Base-by-base conservation (phyloP, 257 asterid species). In the Primulina tabacum region DNA sequence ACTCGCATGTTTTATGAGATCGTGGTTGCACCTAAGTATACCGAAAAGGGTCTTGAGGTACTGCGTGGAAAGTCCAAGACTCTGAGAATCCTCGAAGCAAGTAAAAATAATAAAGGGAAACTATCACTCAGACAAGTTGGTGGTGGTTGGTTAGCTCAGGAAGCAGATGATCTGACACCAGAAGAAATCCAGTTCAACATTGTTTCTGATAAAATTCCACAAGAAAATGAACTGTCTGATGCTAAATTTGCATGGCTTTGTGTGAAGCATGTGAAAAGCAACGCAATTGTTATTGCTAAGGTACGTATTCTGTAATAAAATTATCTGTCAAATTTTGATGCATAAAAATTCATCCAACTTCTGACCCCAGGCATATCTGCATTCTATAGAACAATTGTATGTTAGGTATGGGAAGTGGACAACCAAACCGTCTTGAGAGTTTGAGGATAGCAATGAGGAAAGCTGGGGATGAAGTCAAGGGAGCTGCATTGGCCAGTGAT, bases 361-460 rank as follows among this genome's bases (percentile, higher is more conserved):
- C 52, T 73, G 26, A 64, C 55, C 12, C 24, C 40, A 17, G n/a
- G n/a, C 24, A 29, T 70, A 8, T 74, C 17, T 58, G 62, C 62
- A 17, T 69, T 56, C n/a, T 77, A 35, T 40, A 90, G 97, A 80
- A 90, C 72, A 86, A 86, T 70, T 82, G 97, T 72, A 90, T 89
- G 96, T 78, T 90, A 33, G 97, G 98, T 43, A 90, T 93, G 98
- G 98, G 98, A 77, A 90, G 98, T 73, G 98, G 98, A 37, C 98
- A 93, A 32, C 98, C 98, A 2, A 93, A 93, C 76, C 97, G 98
- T 30, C 86, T 74, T 29, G 98, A 92, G 84, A 92, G 98, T 73
- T 71, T 88, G 86, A 87, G 96, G 83, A 90, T 92, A 73, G 98
- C 98, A 57, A 75, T 77, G 82, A 84, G 74, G 78, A 92, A 92